A percentile compares a stretch with the other conserved stretches of the same genome.
phyloP scores from a whole-genome alignment of 2,329 filamentous ascomycete genomes.

The Leptodontidium sp. region DNA sequence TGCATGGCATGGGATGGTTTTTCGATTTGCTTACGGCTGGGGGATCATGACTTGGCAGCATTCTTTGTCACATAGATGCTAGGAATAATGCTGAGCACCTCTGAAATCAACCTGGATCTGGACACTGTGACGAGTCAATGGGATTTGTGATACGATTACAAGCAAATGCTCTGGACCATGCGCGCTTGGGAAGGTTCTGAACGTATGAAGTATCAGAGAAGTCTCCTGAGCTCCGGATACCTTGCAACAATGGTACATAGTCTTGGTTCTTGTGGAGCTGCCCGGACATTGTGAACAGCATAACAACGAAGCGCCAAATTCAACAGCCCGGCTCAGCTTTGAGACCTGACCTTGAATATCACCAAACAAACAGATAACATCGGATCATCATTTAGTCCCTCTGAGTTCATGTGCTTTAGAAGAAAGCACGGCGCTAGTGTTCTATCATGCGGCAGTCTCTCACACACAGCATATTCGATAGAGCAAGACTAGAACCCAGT shows the following conservation, averaged over 20 bases:
- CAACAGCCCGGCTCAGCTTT: too few species aligned
- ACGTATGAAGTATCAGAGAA: neutral
- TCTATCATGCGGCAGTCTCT: too few species aligned
- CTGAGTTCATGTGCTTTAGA: too few species aligned
- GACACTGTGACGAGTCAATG: conserved; percentile 3
- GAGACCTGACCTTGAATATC: too few species aligned
- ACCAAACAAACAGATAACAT: too few species aligned
- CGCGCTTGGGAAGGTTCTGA: neutral
- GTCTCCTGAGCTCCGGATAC: neutral
- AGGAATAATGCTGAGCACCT: conserved; percentile 38
- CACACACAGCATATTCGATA: too few species aligned
- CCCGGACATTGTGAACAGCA: too few species aligned
- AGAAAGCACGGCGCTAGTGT: too few species aligned
- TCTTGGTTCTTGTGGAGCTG: too few species aligned
- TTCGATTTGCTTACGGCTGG: conserved; percentile 45
- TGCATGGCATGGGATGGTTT: conserved; percentile 46
- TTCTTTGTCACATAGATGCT: conserved; percentile 46
- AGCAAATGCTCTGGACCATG: neutral
- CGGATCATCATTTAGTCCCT: too few species aligned
- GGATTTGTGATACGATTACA: neutral
- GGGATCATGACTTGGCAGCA: conserved; percentile 43
- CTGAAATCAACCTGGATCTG: conserved; percentile 21
- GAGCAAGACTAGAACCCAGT: too few species aligned
- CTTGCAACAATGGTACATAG: neutral
- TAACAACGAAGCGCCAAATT: too few species aligned